Percentiles rank a stretch among this genome's conserved stretches.
Conservation (phyloP, 2,329 filamentous ascomycete species). For the Claviceps capensis region DNA sequence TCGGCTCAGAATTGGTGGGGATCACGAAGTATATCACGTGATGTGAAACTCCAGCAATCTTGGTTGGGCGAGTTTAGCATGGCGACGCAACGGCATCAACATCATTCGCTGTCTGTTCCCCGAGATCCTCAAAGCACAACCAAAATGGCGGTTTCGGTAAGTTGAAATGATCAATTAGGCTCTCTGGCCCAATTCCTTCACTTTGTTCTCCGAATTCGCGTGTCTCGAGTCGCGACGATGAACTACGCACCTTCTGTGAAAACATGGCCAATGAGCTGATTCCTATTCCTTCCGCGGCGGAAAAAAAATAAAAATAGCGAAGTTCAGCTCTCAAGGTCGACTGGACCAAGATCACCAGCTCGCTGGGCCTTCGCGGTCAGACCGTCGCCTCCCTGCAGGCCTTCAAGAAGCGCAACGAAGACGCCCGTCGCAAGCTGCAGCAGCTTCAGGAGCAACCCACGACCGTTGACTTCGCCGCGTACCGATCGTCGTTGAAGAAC, state of each 20-base stretch:
- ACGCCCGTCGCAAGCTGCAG: slow-evolving; percentile 87
- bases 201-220: background rate
- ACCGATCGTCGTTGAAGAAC: slow-evolving; percentile 92
- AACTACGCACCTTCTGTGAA: background rate
- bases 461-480: slow-evolving; percentile 82
- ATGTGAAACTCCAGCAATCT: slow-evolving; percentile 13
- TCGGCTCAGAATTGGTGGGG: background rate
- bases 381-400: slow-evolving; percentile 81
- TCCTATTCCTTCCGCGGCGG: slow-evolving; percentile 20
- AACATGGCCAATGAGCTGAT: slow-evolving; percentile 36
- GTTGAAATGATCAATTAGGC: slow-evolving; percentile 19
- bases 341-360: slow-evolving; percentile 89
- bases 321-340: slow-evolving; percentile 98
- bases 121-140: slow-evolving; percentile 30
- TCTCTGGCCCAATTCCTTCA: background rate
- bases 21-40: slow-evolving; percentile 18
- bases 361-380: slow-evolving; percentile 90
- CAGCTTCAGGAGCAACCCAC: slow-evolving; percentile 72
- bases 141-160: slow-evolving; percentile 55
- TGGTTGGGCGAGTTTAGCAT: slow-evolving; percentile 27
- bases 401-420: slow-evolving; percentile 99
- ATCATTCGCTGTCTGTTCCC: slow-evolving; percentile 36
- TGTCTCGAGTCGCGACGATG: background rate
- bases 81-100: slow-evolving; percentile 31
- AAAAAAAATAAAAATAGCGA: slow-evolving; percentile 44